A percentile compares a stretch with the other conserved stretches of the same genome.
These are phyloP conservation scores for Huiozyma sinensis DNA, from an alignment of 805 yeast genomes.

Conservation along the genomic window DNA sequence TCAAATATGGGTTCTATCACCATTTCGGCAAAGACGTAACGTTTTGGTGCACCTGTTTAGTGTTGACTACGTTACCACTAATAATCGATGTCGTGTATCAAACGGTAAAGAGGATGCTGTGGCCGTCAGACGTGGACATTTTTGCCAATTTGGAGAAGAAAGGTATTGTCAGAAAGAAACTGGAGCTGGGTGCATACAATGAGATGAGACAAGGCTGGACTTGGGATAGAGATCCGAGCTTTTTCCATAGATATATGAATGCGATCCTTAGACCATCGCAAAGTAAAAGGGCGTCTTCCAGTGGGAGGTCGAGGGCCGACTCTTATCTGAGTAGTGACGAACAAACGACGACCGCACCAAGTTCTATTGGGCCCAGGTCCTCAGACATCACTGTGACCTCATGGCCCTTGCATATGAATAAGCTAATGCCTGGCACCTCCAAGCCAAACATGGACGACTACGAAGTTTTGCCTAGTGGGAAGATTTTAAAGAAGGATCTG, in stretches of 20 bases:
- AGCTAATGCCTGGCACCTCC: no score
- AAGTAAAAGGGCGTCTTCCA: neutral
- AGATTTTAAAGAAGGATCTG: constrained; percentile 37
- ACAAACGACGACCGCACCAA: no score
- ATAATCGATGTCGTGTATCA: constrained; percentile 57
- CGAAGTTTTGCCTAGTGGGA: constrained; percentile 70
- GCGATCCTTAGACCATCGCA: constrained; percentile 5
- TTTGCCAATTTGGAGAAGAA: constrained; percentile 73
- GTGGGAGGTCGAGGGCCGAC: neutral
- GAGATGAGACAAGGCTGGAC: constrained; percentile 77
- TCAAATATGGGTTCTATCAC: constrained; percentile 51
- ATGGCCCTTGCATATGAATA: no score
- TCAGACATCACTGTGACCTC: no score
- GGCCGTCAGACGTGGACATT: constrained; percentile 66
- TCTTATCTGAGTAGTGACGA: no score
- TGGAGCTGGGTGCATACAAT: constrained; percentile 62
- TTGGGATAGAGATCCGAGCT: constrained; percentile 41
- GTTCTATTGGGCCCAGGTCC: no score
- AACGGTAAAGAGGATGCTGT: constrained; percentile 41
- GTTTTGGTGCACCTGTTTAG: constrained; percentile 75
- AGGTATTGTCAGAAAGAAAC: constrained; percentile 47
- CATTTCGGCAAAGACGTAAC: constrained; percentile 72
- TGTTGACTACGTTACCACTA: constrained; percentile 47
- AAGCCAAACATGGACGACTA: constrained; percentile 21
- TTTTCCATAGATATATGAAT: constrained; percentile 20